A percentile compares a stretch with the other conserved stretches of the same genome.
Evolutionary conservation across 208 protist genomes (phyloP).

Genomic region (Trypanosomatidae sp.): DNA sequence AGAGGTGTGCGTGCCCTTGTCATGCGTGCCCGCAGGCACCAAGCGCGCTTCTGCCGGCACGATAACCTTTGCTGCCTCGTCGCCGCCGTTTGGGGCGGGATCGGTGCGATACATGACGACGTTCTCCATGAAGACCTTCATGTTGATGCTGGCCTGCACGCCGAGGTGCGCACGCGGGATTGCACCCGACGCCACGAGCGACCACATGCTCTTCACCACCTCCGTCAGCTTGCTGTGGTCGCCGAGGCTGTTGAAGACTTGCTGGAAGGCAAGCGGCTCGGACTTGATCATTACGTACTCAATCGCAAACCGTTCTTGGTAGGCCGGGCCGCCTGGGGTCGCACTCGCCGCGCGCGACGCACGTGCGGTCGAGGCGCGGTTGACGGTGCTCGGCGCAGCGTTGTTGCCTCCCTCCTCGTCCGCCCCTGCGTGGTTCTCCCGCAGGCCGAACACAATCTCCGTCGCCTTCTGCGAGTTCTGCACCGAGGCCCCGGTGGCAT

Average conservation of each 20-base stretch:
- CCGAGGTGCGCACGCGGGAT: slow-evolving; percentile 40
- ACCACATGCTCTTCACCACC: slow-evolving; percentile 61
- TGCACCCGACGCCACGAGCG: slow-evolving; percentile 33
- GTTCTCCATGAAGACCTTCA: slow-evolving; percentile 60
- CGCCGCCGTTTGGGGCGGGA: slow-evolving; percentile 13
- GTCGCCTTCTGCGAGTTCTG: slow-evolving; percentile 2
- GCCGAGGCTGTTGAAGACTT: slow-evolving; percentile 26
- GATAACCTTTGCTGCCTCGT: slow-evolving; percentile 22
- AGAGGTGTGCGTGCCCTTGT: neutral
- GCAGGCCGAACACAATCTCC: slow-evolving; percentile 47
- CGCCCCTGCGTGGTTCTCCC: slow-evolving; percentile 16
- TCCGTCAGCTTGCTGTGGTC: slow-evolving; percentile 33
- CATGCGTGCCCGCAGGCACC: no score
- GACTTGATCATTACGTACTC: slow-evolving; percentile 52
- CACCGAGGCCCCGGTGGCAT: slow-evolving; percentile 29
- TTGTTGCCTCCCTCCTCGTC: slow-evolving; percentile 8
- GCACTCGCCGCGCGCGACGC: slow-evolving; percentile 12
- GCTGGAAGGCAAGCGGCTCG: slow-evolving; percentile 48
- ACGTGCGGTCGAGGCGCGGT: neutral
- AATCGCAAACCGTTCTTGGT: slow-evolving; percentile 69
- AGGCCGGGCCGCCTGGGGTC: slow-evolving; percentile 13
- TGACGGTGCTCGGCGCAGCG: neutral
- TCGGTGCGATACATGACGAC: slow-evolving; percentile 34
- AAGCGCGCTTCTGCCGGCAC: slow-evolving; percentile 31
- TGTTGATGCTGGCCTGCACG: slow-evolving; percentile 25